Evolutionary conservation across 2,329 filamentous ascomycete species (phyloP).

Genomic region (Aspergillus novoparasiticus): DNA sequence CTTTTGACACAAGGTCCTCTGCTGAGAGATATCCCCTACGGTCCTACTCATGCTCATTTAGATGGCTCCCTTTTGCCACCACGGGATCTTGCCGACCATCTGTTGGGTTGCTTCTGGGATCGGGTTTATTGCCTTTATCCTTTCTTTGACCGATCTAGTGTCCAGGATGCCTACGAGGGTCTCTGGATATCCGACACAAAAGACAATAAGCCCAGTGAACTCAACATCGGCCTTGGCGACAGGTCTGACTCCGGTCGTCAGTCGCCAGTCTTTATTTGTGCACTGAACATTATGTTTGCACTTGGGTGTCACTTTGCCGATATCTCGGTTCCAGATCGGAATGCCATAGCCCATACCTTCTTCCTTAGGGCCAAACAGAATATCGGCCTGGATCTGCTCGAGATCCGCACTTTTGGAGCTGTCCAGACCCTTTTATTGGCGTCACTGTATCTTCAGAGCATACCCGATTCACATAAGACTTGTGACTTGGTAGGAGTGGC

Average conservation of each 20-base stretch:
- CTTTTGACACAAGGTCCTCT: constrained; percentile 21
- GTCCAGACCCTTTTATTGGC: constrained; percentile 47
- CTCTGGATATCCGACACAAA: constrained; percentile 37
- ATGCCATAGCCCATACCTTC: constrained; percentile 35
- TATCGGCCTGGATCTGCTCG: constrained; percentile 43
- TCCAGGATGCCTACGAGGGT: constrained; percentile 43
- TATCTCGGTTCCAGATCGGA: constrained; percentile 30
- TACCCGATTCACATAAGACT: constrained; percentile 44
- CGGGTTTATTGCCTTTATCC: constrained; percentile 49
- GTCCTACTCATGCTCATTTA: constrained; percentile 21
- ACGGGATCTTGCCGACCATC: constrained; percentile 44
- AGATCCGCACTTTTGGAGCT: constrained; percentile 41
- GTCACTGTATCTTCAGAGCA: constrained; percentile 45
- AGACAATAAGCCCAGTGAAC: constrained; percentile 18
- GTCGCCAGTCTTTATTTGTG: constrained; percentile 45
- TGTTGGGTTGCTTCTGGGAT: constrained; percentile 44
- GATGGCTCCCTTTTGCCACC: constrained; percentile 45
- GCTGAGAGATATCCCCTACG: constrained; percentile 11
- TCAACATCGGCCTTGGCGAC: constrained; percentile 40
- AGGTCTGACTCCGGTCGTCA: constrained; percentile 33
- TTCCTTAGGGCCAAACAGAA: constrained; percentile 38
- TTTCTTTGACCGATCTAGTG: constrained; percentile 47
- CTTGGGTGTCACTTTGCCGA: constrained; percentile 46
- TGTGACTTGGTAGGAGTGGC: constrained; percentile 50
- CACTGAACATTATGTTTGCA: constrained; percentile 49